Conservation (phyloP, 495 filamentous ascomycete species). For the Penicillium arizonense region DNA sequence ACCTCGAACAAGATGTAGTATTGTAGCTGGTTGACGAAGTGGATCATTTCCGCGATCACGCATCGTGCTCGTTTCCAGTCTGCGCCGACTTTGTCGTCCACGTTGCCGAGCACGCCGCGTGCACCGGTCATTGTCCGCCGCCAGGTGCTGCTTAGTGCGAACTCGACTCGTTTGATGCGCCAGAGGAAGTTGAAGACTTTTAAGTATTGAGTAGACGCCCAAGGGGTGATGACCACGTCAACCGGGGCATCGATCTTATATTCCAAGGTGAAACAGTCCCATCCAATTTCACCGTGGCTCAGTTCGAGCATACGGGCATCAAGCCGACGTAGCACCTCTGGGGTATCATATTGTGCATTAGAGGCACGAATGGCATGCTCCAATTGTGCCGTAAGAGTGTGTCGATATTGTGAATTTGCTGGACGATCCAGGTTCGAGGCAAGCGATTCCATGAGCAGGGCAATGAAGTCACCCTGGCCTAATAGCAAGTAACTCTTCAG, state of each 20-base stretch:
- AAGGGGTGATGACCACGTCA: constrained; percentile 94
- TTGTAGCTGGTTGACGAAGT: constrained; percentile 94
- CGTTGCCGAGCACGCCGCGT: constrained; percentile 80
- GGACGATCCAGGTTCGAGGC: constrained; percentile 90
- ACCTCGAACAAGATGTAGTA: constrained; percentile 99
- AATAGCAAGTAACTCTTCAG: constrained; percentile 94
- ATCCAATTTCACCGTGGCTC: constrained; percentile 94
- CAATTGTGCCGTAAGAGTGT: constrained; percentile 93
- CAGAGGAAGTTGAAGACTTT: constrained; percentile 99
- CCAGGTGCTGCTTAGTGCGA: constrained; percentile 87
- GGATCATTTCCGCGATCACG: constrained; percentile 93
- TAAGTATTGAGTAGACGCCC: constrained; percentile 92
- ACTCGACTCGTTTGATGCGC: constrained; percentile 97
- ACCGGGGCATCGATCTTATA: constrained; percentile 98
- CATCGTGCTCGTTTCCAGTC: constrained; percentile 92
- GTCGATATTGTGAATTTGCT: constrained; percentile 91
- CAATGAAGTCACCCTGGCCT: constrained; percentile 96
- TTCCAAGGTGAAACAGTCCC: constrained; percentile 99
- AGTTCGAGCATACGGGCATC: constrained; percentile 96
- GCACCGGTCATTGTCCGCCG: constrained; percentile 95
- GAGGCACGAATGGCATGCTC: constrained; percentile 97
- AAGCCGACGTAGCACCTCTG: constrained; percentile 88
- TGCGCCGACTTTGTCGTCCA: constrained; percentile 69
- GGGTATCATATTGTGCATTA: constrained; percentile 92
- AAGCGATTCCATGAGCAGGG: constrained; percentile 93